These are phyloP conservation scores for Fomitopsis serialis DNA, from an alignment of 768 basidiomycete genomes.

Conservation along the genomic window DNA sequence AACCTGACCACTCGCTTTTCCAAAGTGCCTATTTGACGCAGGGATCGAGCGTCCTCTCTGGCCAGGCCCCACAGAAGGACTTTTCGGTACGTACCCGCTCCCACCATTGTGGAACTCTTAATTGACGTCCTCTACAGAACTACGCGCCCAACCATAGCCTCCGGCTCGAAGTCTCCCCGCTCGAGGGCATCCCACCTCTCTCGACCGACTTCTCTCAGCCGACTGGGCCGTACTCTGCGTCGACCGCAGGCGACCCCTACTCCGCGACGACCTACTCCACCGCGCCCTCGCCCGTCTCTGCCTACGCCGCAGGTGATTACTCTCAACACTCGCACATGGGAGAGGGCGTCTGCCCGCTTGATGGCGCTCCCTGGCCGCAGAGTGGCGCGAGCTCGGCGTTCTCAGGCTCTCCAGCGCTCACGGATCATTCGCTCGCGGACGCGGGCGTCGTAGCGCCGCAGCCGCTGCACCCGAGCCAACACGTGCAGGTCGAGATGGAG, in stretches of 20 bases:
- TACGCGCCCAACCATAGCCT: constrained; percentile 7
- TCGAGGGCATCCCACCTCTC: constrained; percentile 23
- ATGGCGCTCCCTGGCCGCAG: constrained; percentile 14
- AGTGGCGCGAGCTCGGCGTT: constrained; percentile 39
- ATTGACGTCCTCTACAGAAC: background rate
- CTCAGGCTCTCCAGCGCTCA: constrained; percentile 34
- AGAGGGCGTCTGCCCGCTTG: constrained; percentile 12
- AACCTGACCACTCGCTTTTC: constrained; percentile 43
- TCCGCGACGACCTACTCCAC: constrained; percentile 9
- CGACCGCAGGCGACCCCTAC: background rate
- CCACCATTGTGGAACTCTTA: constrained; percentile 3
- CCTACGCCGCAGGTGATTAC: constrained; percentile 4
- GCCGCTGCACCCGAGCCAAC: background rate
- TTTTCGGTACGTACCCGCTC: constrained; percentile 7
- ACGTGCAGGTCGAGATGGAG: background rate
- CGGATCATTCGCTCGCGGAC: constrained; percentile 14
- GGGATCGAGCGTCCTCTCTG: constrained; percentile 22
- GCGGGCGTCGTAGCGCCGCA: background rate
- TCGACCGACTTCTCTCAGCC: background rate
- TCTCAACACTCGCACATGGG: constrained; percentile 7
- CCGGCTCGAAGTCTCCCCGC: constrained; percentile 16
- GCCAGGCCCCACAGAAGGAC: constrained; percentile 16
- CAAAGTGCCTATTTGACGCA: constrained; percentile 33
- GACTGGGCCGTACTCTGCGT: background rate
- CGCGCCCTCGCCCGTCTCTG: constrained; percentile 1